Evolutionary conservation across 208 protist genomes (phyloP), one percentile per base, ranked within the genome.

Genomic region (Acanthamoeba royreba): DNA sequence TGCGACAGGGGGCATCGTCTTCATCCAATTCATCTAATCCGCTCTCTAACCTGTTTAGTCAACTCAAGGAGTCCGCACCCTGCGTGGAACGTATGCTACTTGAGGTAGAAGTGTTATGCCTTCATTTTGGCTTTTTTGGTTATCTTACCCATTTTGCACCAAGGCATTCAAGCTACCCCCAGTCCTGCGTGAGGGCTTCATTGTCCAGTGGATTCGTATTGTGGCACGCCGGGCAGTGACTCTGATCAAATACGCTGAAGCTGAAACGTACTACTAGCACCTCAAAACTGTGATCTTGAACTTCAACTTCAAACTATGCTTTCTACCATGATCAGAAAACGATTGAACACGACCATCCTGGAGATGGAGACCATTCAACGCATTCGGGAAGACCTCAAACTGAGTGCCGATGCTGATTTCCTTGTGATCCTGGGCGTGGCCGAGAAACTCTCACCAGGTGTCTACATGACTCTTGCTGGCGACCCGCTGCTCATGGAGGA

Each of bases 391-490:
- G 61, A 93, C 61, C 74, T 93, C 33, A 87, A 93, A 28, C 52
- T 93, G 43, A 38, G 31, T 19, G 46, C 52, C 5, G 91, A 93
- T 25, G 63, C 46, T 46, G 91, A 93, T 38, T 86, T 93, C 17
- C 52, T 79, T 31, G 28, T 93, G 8, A 35, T 93, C 22, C 46
- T 93, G 35, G 91, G 91, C 19, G 43, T 93, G 25, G 91, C 91
- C 15, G 92, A 94, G 92, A 94, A 94, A 28, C 43, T 92, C 22
- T 94, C 49, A 11, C 79, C 81, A 17, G 74, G 92, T 28, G 66
- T 81, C 17, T 92, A 92, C 38, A 63, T 31, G 15, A 47, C 49
- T 19, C 35, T 83, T 90, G 91, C 52, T 19, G 88, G 72, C 46
- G 88, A 93, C 38, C 88, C 88, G 33, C 42, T 66, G 28, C 35